A percentile compares a stretch with the other conserved stretches of the same genome.
Evolutionary conservation across 306 rosid genomes (phyloP).

Genomic region (Glycyrrhiza uralensis): DNA sequence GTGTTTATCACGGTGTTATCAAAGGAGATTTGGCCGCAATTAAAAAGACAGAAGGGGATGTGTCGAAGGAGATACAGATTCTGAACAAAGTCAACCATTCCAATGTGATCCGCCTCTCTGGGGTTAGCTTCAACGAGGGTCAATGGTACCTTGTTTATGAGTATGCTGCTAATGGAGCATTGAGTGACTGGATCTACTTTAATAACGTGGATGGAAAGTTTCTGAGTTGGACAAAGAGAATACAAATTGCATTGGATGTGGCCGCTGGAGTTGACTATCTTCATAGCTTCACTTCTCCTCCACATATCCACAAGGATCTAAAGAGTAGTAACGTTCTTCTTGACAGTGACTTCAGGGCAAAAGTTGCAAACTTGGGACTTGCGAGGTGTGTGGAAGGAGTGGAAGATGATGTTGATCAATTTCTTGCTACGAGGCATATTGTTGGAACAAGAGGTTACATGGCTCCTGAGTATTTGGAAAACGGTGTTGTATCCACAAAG

Average conservation of each 20-base stretch:
- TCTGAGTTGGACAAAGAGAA: slow-evolving; percentile 68
- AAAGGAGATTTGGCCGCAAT: slow-evolving; percentile 68
- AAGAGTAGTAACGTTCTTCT: slow-evolving; percentile 65
- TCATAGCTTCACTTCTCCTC: slow-evolving; percentile 65
- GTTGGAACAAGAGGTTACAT: slow-evolving; percentile 88
- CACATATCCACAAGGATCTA: slow-evolving; percentile 79
- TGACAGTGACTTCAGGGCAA: slow-evolving; percentile 60
- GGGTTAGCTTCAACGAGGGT: slow-evolving; percentile 68
- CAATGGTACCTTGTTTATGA: slow-evolving; percentile 81
- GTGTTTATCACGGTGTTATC: slow-evolving; percentile 52
- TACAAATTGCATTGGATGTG: slow-evolving; percentile 71
- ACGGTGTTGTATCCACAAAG: slow-evolving; percentile 75
- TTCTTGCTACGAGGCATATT: slow-evolving; percentile 68
- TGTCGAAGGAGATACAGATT: slow-evolving; percentile 61
- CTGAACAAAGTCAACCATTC: slow-evolving; percentile 69
- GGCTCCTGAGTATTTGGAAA: slow-evolving; percentile 90
- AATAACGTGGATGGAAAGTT: slow-evolving; percentile 33
- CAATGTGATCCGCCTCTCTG: slow-evolving; percentile 75
- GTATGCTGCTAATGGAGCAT: slow-evolving; percentile 70
- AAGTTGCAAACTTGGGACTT: slow-evolving; percentile 57
- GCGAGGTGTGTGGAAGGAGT: slow-evolving; percentile 52
- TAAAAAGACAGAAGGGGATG: slow-evolving; percentile 63
- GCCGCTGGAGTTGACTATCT: slow-evolving; percentile 81
- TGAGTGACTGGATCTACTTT: slow-evolving; percentile 64
- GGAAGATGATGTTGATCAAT: slow-evolving; percentile 36